A percentile compares a stretch with the other conserved stretches of the same genome.
phyloP scores from a whole-genome alignment of 2,329 filamentous ascomycete genomes.

The Periconia sp. region DNA sequence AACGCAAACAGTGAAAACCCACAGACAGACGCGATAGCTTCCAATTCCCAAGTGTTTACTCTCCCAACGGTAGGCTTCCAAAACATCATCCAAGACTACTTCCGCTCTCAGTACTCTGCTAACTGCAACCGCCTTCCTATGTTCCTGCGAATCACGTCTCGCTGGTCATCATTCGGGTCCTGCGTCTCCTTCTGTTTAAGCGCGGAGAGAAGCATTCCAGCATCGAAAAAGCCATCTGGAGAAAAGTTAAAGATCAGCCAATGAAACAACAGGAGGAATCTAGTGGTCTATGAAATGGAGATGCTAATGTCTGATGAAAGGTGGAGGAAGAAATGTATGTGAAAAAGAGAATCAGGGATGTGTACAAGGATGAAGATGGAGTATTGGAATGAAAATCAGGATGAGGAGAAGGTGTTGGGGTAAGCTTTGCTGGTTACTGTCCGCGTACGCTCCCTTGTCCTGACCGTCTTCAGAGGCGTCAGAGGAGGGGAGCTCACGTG shows the following conservation, averaged over 20 bases:
- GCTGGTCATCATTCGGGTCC: conserved; percentile 57
- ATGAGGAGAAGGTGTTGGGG: conserved; percentile 12
- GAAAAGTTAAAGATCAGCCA: conserved; percentile 36
- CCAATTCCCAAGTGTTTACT: neutral
- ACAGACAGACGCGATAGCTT: neutral
- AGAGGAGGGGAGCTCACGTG: conserved; percentile 29
- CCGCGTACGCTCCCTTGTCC: conserved; percentile 17
- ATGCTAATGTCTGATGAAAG: neutral
- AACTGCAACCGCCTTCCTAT: conserved; percentile 74
- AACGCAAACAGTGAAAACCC: neutral
- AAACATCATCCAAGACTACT: neutral
- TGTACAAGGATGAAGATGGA: neutral
- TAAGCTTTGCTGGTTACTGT: conserved; percentile 23
- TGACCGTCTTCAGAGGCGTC: conserved; percentile 21
- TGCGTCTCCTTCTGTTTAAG: conserved; percentile 69
- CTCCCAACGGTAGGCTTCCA: neutral
- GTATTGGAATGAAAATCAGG: conserved; percentile 1
- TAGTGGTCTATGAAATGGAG: neutral
- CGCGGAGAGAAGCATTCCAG: conserved; percentile 88
- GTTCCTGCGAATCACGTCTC: conserved; percentile 65
- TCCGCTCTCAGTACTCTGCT: conserved; percentile 61
- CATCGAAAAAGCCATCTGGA: conserved; percentile 94
- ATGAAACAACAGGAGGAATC: conserved; percentile 10
- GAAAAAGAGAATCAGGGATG: neutral
- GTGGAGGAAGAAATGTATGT: conserved; percentile 7